Evolutionary conservation across 768 basidiomycete species (phyloP).

Genomic region (Amanita muscaria): DNA sequence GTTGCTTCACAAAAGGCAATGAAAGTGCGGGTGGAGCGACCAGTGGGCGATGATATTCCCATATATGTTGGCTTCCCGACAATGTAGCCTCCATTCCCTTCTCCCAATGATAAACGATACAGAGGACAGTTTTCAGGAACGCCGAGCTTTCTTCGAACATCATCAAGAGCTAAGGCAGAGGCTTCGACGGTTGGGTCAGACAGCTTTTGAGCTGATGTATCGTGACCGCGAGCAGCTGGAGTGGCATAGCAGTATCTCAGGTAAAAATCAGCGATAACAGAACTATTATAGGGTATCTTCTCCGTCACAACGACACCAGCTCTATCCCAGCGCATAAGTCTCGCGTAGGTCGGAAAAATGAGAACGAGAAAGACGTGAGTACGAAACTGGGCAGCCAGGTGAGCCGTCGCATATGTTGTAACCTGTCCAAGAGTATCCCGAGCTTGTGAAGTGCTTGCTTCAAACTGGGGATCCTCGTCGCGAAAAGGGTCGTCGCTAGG

Average conservation of each 20-base stretch:
- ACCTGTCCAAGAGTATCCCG: constrained; percentile 14
- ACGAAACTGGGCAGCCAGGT: constrained; percentile 12
- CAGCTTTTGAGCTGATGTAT: not conserved
- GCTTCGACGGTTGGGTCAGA: not conserved
- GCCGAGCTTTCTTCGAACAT: not conserved
- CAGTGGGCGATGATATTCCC: constrained; percentile 2
- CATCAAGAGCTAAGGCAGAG: too few species aligned
- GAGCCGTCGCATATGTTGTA: constrained; percentile 13
- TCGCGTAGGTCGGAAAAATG: constrained; percentile 4
- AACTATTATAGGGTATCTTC: not conserved
- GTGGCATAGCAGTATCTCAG: constrained; percentile 5
- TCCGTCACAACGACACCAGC: constrained; percentile 12
- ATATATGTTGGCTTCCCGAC: not conserved
- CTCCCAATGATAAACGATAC: not conserved
- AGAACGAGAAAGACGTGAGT: constrained; percentile 13
- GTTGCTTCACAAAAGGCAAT: not conserved
- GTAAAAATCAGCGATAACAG: constrained; percentile 8
- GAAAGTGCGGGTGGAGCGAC: constrained; percentile 7
- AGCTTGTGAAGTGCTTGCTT: not conserved
- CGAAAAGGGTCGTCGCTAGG: constrained; percentile 3
- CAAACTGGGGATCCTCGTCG: not conserved
- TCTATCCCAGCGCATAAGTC: constrained; percentile 12
- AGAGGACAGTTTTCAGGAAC: not conserved
- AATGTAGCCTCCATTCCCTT: not conserved
- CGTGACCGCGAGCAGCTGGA: constrained; percentile 6